Percentiles rank a stretch among this genome's conserved stretches.
phyloP scores from a whole-genome alignment of 305 asterid genomes.

The Fraxinus xanthoxyloides region DNA sequence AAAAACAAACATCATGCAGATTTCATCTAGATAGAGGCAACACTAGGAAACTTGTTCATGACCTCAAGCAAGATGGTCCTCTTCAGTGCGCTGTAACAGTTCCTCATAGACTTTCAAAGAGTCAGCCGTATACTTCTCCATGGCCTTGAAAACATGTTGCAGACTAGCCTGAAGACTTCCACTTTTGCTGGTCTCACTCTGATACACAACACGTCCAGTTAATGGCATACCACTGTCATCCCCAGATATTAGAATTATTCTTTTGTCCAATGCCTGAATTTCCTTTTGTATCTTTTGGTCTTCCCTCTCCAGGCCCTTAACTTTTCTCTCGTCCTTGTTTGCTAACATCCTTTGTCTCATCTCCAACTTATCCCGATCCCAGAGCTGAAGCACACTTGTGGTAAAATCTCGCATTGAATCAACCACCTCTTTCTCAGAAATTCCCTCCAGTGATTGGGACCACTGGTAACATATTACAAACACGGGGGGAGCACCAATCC shows the following conservation, averaged over 20 bases:
- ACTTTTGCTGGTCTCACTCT: slow-evolving; percentile 69
- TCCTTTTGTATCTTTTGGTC: slow-evolving; percentile 81
- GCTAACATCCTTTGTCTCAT: slow-evolving; percentile 69
- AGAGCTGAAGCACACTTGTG: slow-evolving; percentile 60
- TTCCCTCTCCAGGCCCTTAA: slow-evolving; percentile 76
- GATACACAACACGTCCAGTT: slow-evolving; percentile 65
- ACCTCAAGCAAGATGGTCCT: slow-evolving; percentile 54
- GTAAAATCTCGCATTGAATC: slow-evolving; percentile 70
- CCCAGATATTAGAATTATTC: slow-evolving; percentile 52
- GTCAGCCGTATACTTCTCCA: slow-evolving; percentile 66
- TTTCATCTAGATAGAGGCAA: not conserved
- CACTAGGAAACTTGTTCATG: slow-evolving; percentile 39
- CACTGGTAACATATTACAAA: slow-evolving; percentile 79
- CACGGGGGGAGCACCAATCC: slow-evolving; percentile 86
- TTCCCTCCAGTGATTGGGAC: slow-evolving; percentile 70
- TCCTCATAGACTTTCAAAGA: slow-evolving; percentile 73
- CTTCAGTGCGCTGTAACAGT: slow-evolving; percentile 67
- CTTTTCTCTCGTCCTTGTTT: slow-evolving; percentile 66
- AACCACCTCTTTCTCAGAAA: slow-evolving; percentile 81
- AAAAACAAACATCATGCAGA: not conserved
- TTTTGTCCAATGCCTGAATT: slow-evolving; percentile 76
- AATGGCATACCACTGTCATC: slow-evolving; percentile 45
- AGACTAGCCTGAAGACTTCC: slow-evolving; percentile 68
- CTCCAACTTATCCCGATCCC: slow-evolving; percentile 79
- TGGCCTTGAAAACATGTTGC: slow-evolving; percentile 73